Percentiles rank a stretch among this genome's conserved stretches.
Conservation (phyloP, 257 asterid species). For the Solanum ossicruentum region DNA sequence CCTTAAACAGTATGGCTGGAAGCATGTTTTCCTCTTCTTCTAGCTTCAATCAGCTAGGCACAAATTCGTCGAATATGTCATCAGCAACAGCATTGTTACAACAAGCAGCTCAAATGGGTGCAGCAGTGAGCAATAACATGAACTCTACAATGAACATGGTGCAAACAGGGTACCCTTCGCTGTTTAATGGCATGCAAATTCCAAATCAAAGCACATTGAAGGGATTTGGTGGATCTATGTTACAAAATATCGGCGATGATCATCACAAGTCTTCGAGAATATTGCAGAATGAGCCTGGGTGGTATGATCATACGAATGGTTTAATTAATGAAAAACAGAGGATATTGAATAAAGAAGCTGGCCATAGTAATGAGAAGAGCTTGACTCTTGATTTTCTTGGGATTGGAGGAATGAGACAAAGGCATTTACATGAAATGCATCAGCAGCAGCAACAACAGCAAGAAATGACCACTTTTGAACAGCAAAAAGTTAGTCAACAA, state of each 20-base stretch:
- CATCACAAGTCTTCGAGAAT: background rate
- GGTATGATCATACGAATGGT: background rate
- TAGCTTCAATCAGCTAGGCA: background rate
- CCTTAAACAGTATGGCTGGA: background rate
- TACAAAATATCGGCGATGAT: background rate
- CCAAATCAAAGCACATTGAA: background rate
- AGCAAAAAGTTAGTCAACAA: background rate
- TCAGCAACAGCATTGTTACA: constrained; percentile 2
- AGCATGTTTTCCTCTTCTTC: background rate
- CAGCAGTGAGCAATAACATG: background rate
- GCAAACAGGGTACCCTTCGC: background rate
- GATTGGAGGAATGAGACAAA: background rate
- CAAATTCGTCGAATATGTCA: background rate
- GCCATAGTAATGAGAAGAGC: background rate
- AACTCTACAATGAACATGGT: background rate
- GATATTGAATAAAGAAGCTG: background rate
- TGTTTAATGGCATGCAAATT: background rate
- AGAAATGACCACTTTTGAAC: constrained; percentile 1
- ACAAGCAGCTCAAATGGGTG: constrained; percentile 8
- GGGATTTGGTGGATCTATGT: background rate
- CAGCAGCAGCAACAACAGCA: constrained; percentile 4
- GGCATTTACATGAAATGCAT: background rate
- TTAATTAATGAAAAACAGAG: background rate
- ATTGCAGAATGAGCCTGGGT: background rate
- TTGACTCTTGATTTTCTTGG: constrained; percentile 8